These are phyloP conservation scores for Solanum hybrid DNA, from an alignment of 305 asterid genomes.

Conservation along the genomic window DNA sequence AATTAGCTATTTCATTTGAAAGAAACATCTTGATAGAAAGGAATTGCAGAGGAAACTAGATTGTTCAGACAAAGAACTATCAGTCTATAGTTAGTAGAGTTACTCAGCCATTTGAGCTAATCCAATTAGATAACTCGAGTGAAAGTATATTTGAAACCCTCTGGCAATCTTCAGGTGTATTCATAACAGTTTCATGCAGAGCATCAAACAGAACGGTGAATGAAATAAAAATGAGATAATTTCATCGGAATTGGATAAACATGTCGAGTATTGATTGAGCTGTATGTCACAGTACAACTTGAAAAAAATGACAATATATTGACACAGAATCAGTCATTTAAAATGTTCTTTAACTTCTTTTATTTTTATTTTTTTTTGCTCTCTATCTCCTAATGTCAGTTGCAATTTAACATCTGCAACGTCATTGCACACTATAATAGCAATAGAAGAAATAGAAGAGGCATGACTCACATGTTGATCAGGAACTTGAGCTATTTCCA, in stretches of 20 bases:
- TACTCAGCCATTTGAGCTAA: background rate
- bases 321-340: background rate
- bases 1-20: background rate
- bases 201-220: background rate
- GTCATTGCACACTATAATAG: background rate
- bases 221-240: background rate
- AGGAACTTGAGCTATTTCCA: constrained; percentile 78
- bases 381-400: background rate
- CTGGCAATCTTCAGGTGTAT: background rate
- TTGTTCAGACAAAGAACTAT: background rate
- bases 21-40: background rate
- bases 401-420: background rate
- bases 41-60: background rate
- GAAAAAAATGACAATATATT: background rate
- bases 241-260: background rate
- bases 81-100: background rate
- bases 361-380: background rate
- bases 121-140: background rate
- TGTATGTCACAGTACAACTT: background rate
- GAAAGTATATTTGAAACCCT: background rate
- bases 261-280: background rate
- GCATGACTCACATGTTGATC: constrained; percentile 50
- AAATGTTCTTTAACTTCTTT: background rate
- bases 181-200: background rate
- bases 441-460: background rate